These are phyloP conservation scores for Chloranthus sessilifolius DNA, from an alignment of 164 flowering plant species.

Conservation along the genomic window DNA sequence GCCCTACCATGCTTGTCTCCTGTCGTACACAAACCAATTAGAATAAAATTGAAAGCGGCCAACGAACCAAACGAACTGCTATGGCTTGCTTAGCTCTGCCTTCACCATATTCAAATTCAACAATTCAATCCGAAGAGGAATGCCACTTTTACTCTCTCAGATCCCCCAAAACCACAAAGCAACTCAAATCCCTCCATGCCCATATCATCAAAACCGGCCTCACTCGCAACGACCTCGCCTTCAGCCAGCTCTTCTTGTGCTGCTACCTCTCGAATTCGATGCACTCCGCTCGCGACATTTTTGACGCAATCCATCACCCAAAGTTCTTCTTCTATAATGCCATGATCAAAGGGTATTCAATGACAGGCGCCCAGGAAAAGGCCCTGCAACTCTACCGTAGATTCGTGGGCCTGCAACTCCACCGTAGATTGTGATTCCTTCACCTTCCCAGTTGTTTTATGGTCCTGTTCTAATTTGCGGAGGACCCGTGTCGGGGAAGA, in stretches of 20 bases:
- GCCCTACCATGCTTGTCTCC: too few species aligned
- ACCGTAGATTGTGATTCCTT: constrained; percentile 20
- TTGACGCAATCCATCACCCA: constrained; percentile 14
- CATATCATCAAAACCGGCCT: constrained; percentile 20
- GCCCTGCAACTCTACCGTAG: constrained; percentile 16
- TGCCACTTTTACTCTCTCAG: too few species aligned
- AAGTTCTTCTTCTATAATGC: constrained; percentile 29
- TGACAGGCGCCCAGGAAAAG: constrained; percentile 8
- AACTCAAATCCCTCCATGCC: constrained; percentile 25
- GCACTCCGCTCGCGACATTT: constrained; percentile 17
- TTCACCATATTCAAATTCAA: too few species aligned
- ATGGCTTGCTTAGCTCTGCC: too few species aligned
- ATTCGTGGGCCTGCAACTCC: constrained; percentile 19
- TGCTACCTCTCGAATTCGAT: constrained; percentile 18
- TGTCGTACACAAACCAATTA: too few species aligned
- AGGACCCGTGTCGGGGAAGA: constrained; percentile 16
- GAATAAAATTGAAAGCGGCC: too few species aligned
- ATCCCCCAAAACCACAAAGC: constrained; percentile 13
- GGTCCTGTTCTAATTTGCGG: constrained; percentile 13
- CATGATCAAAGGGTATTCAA: constrained; percentile 30
- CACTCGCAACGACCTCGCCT: constrained; percentile 18
- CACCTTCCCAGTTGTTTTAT: constrained; percentile 26
- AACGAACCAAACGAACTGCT: too few species aligned
- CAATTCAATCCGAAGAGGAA: too few species aligned
- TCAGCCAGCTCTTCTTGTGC: constrained; percentile 20